Evolutionary conservation across 2,329 filamentous ascomycete genomes (phyloP), one percentile per base, ranked within the genome.

Genomic region (Metarhizium humberi): DNA sequence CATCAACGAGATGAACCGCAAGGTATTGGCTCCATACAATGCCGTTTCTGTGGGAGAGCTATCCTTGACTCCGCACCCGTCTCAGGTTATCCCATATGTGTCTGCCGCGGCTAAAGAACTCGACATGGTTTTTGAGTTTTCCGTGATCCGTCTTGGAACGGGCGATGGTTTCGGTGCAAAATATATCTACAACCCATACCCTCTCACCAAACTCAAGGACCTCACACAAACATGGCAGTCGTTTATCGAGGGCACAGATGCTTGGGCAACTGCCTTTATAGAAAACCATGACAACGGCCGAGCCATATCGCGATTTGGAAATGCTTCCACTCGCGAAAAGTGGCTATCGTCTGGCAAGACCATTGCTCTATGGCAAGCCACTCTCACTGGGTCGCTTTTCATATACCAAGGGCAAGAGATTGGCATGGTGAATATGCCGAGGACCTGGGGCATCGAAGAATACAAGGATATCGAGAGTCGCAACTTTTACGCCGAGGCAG

Each of bases 231-330:
- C 70, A 47, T 80, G 77, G 71, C 79, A 81, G 63, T 71, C 67
- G 1, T 74, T 80, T 46, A 73, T 77, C 40, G 67, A 74, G 51
- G 74, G 73, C 10, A 77, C 71, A 2, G 77, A 79, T 50, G 75
- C 74, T 0, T 84, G 81, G 81, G 78, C 79, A 0, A 84, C 82
- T 0, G 77, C 78, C 0, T 87, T 85, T 60, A 74, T 78, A 52
- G 83, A 86, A 61, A 86, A 86, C 59, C 83, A 86, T 63, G 84
- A 86, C 61, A 80, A 84, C 42, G 78, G 78, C 0, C 73, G 84
- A 0, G 77, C 77, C 0, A 71, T 86, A 0, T 79, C 77, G 14
- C 74, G 82, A 0, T 79, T 36, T 57, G 77, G 75, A 0, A 69
- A 75, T 11, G 72, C 70, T 0, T 72, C 74, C 0, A 73, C 72